Base-by-base conservation (phyloP, 139 green algal species). In the Nannochloris sp. region DNA sequence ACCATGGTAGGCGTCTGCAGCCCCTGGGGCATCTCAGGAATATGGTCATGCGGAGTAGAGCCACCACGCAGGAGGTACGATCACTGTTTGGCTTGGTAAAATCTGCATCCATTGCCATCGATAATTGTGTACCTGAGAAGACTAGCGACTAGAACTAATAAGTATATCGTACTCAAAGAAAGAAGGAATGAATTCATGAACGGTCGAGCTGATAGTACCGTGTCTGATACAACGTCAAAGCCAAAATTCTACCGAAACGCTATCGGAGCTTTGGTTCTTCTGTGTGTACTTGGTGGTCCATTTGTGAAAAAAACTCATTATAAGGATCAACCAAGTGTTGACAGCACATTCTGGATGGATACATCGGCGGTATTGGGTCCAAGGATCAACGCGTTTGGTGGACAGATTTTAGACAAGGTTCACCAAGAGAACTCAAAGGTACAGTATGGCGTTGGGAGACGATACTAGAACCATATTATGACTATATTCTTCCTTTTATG, bases 1-100 rank as follows among this genome's bases (percentile, higher is more conserved):
- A 68, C 28, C 63, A 72, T 44, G 70, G 62, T 16, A 62, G 70
- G 44, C 46, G 43, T 31, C 59, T 36, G 44, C 30, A 36, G 57
- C 55, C 55, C 16, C 59, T 67, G 31, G 70, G 70, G 2, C 63
- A 76, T 37, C 12, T 72, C 11, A 44, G 69, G 36, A 60, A 30
- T 8, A 14, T 76, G 45, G 57, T 76, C 57, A 61, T 61, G 45
- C 56, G 63, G 29, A 62, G 63, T 8, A 57, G 62, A 62, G 63
- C 58, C 1, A 68, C 28, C 57, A 64, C 48, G 5, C 44, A 46
- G 6, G 70, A 76, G 56, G 48, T 76, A 10, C 56, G 63, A 36
- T 55, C 70, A 9, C 43, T 76, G 57, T 64, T 70, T 49, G 58
- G 63, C 6, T 50, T 76, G 10, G 43, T 61, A 31, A 71, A 63